Conservation (phyloP, 306 rosid species). For the Arachis stenosperma region DNA sequence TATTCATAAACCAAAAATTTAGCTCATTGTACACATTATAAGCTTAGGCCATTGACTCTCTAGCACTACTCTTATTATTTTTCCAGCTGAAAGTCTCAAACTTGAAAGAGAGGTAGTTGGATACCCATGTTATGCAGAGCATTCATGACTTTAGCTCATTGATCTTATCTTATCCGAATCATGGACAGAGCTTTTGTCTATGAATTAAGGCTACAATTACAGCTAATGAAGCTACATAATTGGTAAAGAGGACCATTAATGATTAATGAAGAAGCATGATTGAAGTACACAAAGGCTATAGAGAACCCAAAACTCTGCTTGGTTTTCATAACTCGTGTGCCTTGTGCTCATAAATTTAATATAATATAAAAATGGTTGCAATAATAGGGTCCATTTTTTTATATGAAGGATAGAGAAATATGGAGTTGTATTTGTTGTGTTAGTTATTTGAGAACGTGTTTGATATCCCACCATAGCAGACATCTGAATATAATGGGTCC, state of each 20-base stretch:
- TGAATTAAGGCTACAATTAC: not conserved
- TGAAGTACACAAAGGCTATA: constrained; percentile 1
- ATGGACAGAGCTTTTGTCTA: not conserved
- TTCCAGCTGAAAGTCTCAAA: not conserved
- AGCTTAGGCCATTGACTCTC: too few relatives aligned
- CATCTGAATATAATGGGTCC: not conserved
- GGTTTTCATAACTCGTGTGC: not conserved
- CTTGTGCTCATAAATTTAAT: not conserved
- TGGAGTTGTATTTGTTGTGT: not conserved
- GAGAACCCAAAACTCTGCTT: not conserved
- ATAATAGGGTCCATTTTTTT: not conserved
- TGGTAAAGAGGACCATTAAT: not conserved
- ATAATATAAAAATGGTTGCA: not conserved
- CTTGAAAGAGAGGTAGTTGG: not conserved
- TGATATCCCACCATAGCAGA: not conserved
- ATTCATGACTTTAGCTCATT: constrained; percentile 9
- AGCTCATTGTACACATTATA: too few relatives aligned
- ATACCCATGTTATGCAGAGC: not conserved
- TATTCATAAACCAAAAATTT: too few relatives aligned
- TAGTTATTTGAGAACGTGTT: not conserved
- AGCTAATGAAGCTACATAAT: not conserved
- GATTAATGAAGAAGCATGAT: not conserved
- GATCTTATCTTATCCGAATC: not conserved
- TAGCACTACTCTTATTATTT: too few relatives aligned
- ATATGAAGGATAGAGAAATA: not conserved